Evolutionary conservation across 768 basidiomycete species (phyloP).

Genomic region (Epithele typhae): DNA sequence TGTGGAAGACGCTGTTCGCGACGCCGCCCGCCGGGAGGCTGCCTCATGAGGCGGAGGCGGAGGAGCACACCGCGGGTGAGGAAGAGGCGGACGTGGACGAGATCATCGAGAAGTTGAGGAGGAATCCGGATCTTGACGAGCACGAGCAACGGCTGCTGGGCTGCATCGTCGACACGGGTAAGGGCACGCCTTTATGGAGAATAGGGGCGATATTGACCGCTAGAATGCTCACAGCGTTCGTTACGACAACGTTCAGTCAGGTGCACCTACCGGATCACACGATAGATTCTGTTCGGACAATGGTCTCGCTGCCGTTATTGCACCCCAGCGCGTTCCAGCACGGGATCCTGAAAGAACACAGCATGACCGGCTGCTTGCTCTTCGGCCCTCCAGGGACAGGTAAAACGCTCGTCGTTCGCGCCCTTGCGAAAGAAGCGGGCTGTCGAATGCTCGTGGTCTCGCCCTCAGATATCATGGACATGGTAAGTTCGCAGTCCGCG

Average conservation of each 20-base stretch:
- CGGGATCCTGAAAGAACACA: conserved; percentile 87
- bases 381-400: conserved; percentile 95
- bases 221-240: conserved; percentile 43
- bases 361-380: conserved; percentile 86
- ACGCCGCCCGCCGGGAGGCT: conserved; percentile 39
- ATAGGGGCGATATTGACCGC: conserved; percentile 9
- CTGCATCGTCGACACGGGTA: conserved; percentile 83
- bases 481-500: conserved; percentile 70
- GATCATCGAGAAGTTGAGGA: conserved; percentile 72
- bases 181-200: too few species aligned
- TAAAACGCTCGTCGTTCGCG: conserved; percentile 85
- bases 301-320: conserved; percentile 85
- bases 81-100: conserved; percentile 45
- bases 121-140: conserved; percentile 68
- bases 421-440: conserved; percentile 89
- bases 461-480: conserved; percentile 94
- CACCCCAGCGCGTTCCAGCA: conserved; percentile 84
- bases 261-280: conserved; percentile 87
- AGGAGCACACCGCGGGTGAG: conserved; percentile 35
- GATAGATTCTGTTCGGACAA: conserved; percentile 87
- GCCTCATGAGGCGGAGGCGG: conserved; percentile 16
- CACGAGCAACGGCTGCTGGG: conserved; percentile 78
- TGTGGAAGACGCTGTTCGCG: conserved; percentile 60
- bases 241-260: conserved; percentile 81
- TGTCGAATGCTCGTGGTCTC: conserved; percentile 89